Base-by-base conservation (phyloP, 441 rosid species). In the Macaranga tanarius region DNA sequence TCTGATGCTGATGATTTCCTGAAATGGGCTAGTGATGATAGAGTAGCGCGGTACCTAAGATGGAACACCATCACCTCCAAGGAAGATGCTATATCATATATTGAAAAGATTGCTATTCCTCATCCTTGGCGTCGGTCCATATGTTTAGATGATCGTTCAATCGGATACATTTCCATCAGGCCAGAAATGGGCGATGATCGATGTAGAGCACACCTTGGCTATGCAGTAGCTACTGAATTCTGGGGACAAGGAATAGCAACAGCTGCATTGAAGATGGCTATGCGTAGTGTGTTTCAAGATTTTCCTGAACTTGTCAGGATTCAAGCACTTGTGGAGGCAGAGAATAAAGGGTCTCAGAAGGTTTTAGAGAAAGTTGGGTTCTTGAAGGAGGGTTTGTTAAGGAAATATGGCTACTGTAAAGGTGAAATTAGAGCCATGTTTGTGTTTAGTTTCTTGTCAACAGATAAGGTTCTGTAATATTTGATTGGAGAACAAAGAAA, bases 341-440 rank as follows among this genome's bases (percentile, higher is more conserved):
- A 86, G 70, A 84, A 91, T 22, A 59, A 20, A 17, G 81, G 83
- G 28, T 74, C 78, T 45, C 88, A 81, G 20, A 84, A 79, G 74
- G 87, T 88, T 23, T 34, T 87, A 69, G 89, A 86, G 78, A 89
- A 88, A 75, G 84, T 72, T 65, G 91, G 92, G 70, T 87, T 86
- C 67, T 15, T 40, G 70, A 83, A 82, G 72, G 89, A 91, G 69
- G 90, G 90, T 34, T 57, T 87, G 76, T 67, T 89, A 40, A 84
- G 90, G 79, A 88, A 86, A 62, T 86, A 84, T 31, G 84, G 82
- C 10, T 75, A 62, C 70, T 80, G 85, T 59, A 80, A 83, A 65
- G 86, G 86, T 47, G 85, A 76, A 52, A 69, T 86, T 19, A 84
- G 84, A 79, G 89, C 84, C 12, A 81, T 85, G 84, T 63, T 76